Percentiles rank a stretch among this genome's conserved stretches.
Evolutionary conservation across 495 filamentous ascomycete genomes (phyloP).

Genomic region (Neurospora hispaniola): DNA sequence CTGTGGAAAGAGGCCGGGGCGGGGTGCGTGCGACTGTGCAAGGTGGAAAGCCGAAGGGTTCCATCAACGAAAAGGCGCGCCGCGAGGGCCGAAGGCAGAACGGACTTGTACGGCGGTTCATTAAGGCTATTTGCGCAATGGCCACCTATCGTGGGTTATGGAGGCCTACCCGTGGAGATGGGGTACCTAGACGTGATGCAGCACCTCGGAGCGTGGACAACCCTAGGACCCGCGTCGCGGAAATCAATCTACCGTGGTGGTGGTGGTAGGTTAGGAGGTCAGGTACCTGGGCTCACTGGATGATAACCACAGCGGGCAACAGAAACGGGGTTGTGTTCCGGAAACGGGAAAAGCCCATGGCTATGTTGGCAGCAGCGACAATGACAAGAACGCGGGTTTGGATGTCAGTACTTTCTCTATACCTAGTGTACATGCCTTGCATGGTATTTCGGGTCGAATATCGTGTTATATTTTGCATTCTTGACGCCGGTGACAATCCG

Average conservation of each 20-base stretch:
- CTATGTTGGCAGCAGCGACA: background rate
- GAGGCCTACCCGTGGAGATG: background rate
- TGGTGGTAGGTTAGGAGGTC: background rate
- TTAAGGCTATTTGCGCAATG: background rate
- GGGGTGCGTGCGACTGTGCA: background rate
- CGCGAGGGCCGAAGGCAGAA: background rate
- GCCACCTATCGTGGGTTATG: background rate
- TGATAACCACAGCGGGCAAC: background rate
- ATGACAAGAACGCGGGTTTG: background rate
- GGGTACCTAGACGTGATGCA: background rate
- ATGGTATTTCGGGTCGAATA: background rate
- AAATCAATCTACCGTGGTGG: background rate
- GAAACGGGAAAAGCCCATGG: background rate
- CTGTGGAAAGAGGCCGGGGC: background rate
- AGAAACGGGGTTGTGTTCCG: background rate
- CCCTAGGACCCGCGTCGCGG: background rate
- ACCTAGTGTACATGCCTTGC: background rate
- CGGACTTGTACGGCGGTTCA: background rate
- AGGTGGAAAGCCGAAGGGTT: background rate
- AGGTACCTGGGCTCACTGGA: background rate
- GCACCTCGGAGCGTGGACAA: background rate
- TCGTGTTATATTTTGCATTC: background rate
- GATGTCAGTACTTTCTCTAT: background rate
- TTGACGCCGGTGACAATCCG: background rate
- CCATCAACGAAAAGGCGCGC: background rate